Base-by-base conservation (phyloP, 495 filamentous ascomycete species). In the Hyaloscypha hepaticicola region DNA sequence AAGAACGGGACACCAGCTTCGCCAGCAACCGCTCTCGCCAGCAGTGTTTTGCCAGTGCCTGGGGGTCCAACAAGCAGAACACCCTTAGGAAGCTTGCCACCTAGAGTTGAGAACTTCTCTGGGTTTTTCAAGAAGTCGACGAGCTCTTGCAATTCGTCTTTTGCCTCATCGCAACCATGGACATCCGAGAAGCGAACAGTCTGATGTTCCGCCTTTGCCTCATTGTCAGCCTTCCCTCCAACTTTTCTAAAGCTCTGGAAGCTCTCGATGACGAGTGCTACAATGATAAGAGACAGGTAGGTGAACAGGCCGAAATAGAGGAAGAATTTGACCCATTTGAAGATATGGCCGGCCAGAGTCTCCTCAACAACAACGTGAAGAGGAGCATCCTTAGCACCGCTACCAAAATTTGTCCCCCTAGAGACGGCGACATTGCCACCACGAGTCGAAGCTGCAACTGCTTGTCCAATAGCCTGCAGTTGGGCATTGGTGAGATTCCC, bases 1-100 rank as follows among this genome's bases (percentile, higher is more conserved):
- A 97, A 99, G 84, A 97, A 98, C 0, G 95, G 95, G 24, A 98
- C 96, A 63, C 95, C 95, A 50, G 95, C 92, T 79, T 99, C 95
- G 28, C 95, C 95, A 60, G 95, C 95, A 58, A 99, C 95, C 12
- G 95, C 95, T 68, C 96, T 90, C 63, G 95, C 95, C 61, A 99
- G 85, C 48, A 99, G 83, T n/a, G 95, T 99, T 77, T 99, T 99
- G 77, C 95, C 95, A 58, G 95, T 99, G 77, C 95, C 95, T 33
- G 95, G 95, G 71, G 95, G 95, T 8, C 95, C 95, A 72, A 97
- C 91, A 49, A 99, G 84, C 50, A 99, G 82, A 69, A 98, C 91
- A 82, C 95, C 95, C 77, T 98, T 99, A 49, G 95, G 95, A 16
- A 99, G 82, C 74, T 96, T 97, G 62, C 96, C 95, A 70, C 95